Conservation (phyloP, 1,139 yeast genomes). For the Debaryomycetaceae sp. region DNA sequence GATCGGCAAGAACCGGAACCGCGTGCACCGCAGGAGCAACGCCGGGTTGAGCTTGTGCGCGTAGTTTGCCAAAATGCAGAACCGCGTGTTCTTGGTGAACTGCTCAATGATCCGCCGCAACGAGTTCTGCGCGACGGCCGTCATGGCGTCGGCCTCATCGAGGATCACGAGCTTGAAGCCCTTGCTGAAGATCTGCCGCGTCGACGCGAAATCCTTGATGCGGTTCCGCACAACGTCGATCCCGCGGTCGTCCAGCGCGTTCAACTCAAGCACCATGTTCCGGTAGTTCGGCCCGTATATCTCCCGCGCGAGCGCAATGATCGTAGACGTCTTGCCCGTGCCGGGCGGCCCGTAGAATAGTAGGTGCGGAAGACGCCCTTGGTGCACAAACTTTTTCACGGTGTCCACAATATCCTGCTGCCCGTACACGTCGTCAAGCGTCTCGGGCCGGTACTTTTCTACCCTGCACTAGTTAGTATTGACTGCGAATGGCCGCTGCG, state of each 20-base stretch:
- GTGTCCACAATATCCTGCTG: slow-evolving; percentile 78
- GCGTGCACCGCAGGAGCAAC: slow-evolving; percentile 82
- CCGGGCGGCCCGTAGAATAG: slow-evolving; percentile 97
- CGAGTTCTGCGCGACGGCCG: slow-evolving; percentile 93
- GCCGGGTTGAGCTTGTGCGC: slow-evolving; percentile 96
- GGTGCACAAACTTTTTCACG: slow-evolving; percentile 72
- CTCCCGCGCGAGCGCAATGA: slow-evolving; percentile 80
- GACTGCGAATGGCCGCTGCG: background rate
- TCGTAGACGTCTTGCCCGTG: slow-evolving; percentile 93
- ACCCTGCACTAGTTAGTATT: slow-evolving; percentile 45
- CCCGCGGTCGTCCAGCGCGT: slow-evolving; percentile 81
- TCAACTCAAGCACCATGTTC: slow-evolving; percentile 85
- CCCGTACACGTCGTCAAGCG: slow-evolving; percentile 81
- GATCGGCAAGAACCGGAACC: slow-evolving; percentile 87
- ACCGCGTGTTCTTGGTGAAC: slow-evolving; percentile 88
- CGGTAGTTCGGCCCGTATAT: slow-evolving; percentile 79
- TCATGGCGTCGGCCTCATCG: slow-evolving; percentile 99
- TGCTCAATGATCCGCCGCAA: slow-evolving; percentile 85
- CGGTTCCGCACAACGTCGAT: slow-evolving; percentile 80
- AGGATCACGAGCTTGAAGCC: slow-evolving; percentile 85
- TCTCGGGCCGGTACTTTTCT: slow-evolving; percentile 86
- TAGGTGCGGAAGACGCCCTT: slow-evolving; percentile 79
- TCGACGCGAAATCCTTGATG: slow-evolving; percentile 76
- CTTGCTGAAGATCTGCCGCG: slow-evolving; percentile 75
- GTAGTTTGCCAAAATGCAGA: slow-evolving; percentile 93